Conservation (phyloP, 169 alveolate genomes). For the Plasmodium billcollinsi region DNA sequence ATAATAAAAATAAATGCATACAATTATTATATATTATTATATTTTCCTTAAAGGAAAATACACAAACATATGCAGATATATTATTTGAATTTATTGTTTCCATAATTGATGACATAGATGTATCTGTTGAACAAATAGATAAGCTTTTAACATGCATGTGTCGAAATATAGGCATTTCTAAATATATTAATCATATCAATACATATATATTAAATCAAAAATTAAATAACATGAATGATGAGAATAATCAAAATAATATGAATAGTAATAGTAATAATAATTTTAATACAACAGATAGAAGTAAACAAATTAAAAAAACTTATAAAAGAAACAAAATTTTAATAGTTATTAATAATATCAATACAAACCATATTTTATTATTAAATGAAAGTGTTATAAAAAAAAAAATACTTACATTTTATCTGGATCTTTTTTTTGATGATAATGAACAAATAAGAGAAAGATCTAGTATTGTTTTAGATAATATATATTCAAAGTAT, state of each 20-base stretch:
- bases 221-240: conserved; percentile 18
- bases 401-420: conserved; percentile 50
- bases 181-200: conserved; percentile 54
- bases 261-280: neutral
- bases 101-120: conserved; percentile 41
- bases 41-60: conserved; percentile 60
- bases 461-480: conserved; percentile 58
- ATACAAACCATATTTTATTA: conserved; percentile 42
- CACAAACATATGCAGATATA: conserved; percentile 29
- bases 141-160: conserved; percentile 44
- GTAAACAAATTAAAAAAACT: conserved; percentile 1
- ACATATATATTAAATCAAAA: conserved; percentile 38
- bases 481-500: conserved; percentile 51
- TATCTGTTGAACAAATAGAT: conserved; percentile 46
- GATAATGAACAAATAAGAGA: conserved; percentile 65
- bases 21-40: conserved; percentile 35
- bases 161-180: conserved; percentile 59
- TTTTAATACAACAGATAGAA: neutral
- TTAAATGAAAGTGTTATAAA: conserved; percentile 65
- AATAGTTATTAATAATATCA: conserved; percentile 40
- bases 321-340: conserved; percentile 57
- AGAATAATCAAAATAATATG: neutral
- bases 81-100: conserved; percentile 31
- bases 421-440: conserved; percentile 62
- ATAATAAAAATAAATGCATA: conserved; percentile 60